Evolutionary conservation across 257 asterid species (phyloP).

Genomic region (Misopates orontium): DNA sequence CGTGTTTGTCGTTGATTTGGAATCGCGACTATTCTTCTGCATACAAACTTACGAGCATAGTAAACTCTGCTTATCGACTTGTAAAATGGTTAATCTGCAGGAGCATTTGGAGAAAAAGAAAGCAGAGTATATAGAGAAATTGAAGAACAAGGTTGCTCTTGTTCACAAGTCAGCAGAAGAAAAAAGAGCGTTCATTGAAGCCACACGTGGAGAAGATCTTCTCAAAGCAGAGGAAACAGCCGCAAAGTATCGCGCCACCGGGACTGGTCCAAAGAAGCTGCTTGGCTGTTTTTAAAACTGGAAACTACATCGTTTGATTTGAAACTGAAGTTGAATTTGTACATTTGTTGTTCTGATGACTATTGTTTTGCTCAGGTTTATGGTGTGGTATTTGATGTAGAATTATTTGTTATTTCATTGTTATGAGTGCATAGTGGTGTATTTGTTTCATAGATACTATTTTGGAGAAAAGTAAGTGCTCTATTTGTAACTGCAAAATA

Average conservation of each 20-base stretch:
- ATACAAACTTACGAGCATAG: neutral
- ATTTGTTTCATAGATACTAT: constrained; percentile 36
- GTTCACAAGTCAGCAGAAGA: constrained; percentile 90
- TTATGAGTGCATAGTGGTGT: constrained; percentile 36
- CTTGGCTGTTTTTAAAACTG: constrained; percentile 68
- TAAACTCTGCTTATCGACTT: neutral
- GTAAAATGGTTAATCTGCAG: constrained; percentile 32
- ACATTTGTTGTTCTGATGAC: constrained; percentile 20
- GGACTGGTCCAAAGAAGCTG: constrained; percentile 79
- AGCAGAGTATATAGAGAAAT: constrained; percentile 75
- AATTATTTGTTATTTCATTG: constrained; percentile 23
- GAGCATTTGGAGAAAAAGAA: constrained; percentile 88
- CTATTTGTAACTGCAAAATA: constrained; percentile 22
- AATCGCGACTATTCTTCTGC: neutral
- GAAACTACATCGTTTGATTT: constrained; percentile 24
- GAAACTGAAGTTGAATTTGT: constrained; percentile 31
- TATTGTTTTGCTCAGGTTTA: constrained; percentile 30
- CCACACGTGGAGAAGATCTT: constrained; percentile 82
- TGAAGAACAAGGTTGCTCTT: constrained; percentile 73
- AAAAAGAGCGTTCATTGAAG: constrained; percentile 71
- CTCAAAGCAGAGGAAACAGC: constrained; percentile 86
- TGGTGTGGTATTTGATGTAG: constrained; percentile 40
- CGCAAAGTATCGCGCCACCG: constrained; percentile 87
- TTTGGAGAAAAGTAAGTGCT: constrained; percentile 13
- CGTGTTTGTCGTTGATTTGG: neutral